Evolutionary conservation across 495 filamentous ascomycete species (phyloP), one percentile per base, ranked within the genome.

Genomic region (Penicillium alfredii): DNA sequence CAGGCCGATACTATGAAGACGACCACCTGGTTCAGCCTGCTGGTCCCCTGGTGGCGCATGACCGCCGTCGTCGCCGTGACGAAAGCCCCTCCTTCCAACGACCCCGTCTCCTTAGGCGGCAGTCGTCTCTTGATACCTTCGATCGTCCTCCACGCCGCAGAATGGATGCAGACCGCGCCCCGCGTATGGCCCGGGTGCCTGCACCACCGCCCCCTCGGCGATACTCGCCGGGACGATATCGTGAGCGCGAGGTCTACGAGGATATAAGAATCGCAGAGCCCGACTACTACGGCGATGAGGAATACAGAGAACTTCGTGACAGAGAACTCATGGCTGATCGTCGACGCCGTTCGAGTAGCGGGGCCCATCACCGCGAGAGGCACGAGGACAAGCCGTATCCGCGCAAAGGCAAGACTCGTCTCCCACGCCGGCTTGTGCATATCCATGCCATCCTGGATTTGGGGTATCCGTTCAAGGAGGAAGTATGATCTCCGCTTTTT

Each of bases 391-490:
- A 66, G 37, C 66, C 72, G 26, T 81, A 83, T 44, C 85, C 83
- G 11, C 86, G 87, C 59, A 85, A 82, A 53, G 88, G 88, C 41
- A 92, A 88, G 71, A 94, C 88, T 8, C 73, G 82, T 35, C 85
- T 95, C 60, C 88, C 88, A 0, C 73, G 73, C 23, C 73, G 80
- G 25, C 69, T 93, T 38, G 82, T 88, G 24, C 80, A 82, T 50
- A 77, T 81, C 56, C 68, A 76, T 45, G 88, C 86, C 9, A 73
- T 95, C 33, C 77, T 87, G 41, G 84, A 92, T 30, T 65, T 89
- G 15, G 84, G 86, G 7, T 94, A 93, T 66, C 86, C 88, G 2
- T 94, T 78, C 53, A 72, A 84, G 30, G 84, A 92, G 68, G 88
- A 94, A 67, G 86, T 90, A 64, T 30, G 13, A 24, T 39, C 15